phyloP scores from a whole-genome alignment of 1,284 basidiomycete species.

The Grifola frondosa region DNA sequence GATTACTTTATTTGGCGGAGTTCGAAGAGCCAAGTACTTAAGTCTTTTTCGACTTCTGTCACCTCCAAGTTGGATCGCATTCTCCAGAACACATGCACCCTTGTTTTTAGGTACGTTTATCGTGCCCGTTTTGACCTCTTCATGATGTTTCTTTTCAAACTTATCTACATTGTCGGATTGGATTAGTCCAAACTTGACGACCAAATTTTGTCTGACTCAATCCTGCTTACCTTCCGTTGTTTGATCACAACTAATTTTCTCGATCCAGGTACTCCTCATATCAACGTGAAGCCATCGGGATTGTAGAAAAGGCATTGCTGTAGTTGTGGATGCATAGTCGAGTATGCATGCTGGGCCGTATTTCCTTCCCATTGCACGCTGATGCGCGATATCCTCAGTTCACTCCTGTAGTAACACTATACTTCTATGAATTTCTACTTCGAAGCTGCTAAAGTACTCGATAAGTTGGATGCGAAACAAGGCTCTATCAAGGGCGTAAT shows the following conservation, averaged over 20 bases:
- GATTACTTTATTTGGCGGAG: too few species aligned
- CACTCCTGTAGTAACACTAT: constrained; percentile 34
- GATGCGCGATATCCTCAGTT: too few species aligned
- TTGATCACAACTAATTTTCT: background rate
- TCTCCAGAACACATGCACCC: too few species aligned
- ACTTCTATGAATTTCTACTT: constrained; percentile 90
- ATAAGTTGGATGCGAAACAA: constrained; percentile 81
- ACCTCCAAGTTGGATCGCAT: too few species aligned
- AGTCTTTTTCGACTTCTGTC: too few species aligned
- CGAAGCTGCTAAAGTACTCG: constrained; percentile 78
- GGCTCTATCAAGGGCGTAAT: constrained; percentile 84
- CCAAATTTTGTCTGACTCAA: constrained; percentile 20
- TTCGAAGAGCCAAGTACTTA: too few species aligned
- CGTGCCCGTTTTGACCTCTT: constrained; percentile 12
- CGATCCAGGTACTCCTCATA: background rate
- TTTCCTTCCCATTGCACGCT: constrained; percentile 3
- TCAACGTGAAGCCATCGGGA: too few species aligned
- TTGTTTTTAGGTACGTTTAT: constrained; percentile 15
- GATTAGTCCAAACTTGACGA: constrained; percentile 31
- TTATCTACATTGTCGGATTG: constrained; percentile 90
- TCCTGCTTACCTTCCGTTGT: constrained; percentile 1
- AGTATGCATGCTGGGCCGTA: too few species aligned
- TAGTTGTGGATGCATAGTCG: too few species aligned
- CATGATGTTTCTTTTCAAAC: constrained; percentile 53
- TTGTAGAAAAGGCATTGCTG: too few species aligned